Percentiles rank a stretch among this genome's conserved stretches.
Evolutionary conservation across 129 eudicot genomes (phyloP).

Genomic region (Pulicaria dysenterica): DNA sequence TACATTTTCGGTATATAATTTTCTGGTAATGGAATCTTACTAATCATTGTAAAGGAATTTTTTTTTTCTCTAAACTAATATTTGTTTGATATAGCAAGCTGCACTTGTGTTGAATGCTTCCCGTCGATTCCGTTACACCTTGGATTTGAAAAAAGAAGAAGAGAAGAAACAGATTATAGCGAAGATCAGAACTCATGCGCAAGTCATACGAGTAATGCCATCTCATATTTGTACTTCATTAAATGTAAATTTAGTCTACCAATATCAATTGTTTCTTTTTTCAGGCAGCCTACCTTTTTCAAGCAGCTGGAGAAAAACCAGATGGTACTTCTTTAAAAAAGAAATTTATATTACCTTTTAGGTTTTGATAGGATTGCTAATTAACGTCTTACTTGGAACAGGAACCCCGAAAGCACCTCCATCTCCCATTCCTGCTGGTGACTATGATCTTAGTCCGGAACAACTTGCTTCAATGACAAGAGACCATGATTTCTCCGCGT

Average conservation of each 20-base stretch:
- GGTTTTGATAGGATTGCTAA: conserved; percentile 11
- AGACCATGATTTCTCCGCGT: conserved; percentile 67
- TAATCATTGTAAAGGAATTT: background rate
- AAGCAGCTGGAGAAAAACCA: conserved; percentile 49
- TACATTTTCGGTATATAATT: background rate
- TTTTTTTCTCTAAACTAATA: conserved; percentile 12
- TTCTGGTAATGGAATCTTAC: conserved; percentile 1
- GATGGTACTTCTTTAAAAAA: conserved; percentile 42
- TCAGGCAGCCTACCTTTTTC: conserved; percentile 83
- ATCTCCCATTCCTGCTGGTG: conserved; percentile 50
- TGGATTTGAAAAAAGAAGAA: conserved; percentile 93
- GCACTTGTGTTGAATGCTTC: conserved; percentile 94
- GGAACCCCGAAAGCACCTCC: conserved; percentile 49
- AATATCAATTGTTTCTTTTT: conserved; percentile 18
- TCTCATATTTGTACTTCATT: conserved; percentile 13
- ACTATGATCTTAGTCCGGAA: conserved; percentile 54
- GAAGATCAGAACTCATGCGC: conserved; percentile 83
- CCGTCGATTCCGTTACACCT: conserved; percentile 89
- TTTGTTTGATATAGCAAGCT: conserved; percentile 68
- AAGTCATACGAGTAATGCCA: conserved; percentile 74
- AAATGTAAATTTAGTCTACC: conserved; percentile 13
- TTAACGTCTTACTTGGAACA: conserved; percentile 28
- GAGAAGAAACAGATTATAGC: conserved; percentile 73
- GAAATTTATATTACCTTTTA: background rate
- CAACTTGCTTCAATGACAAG: conserved; percentile 65